Evolutionary conservation across 768 basidiomycete species (phyloP), one percentile per base, ranked within the genome.

Genomic region (Russula compacta): DNA sequence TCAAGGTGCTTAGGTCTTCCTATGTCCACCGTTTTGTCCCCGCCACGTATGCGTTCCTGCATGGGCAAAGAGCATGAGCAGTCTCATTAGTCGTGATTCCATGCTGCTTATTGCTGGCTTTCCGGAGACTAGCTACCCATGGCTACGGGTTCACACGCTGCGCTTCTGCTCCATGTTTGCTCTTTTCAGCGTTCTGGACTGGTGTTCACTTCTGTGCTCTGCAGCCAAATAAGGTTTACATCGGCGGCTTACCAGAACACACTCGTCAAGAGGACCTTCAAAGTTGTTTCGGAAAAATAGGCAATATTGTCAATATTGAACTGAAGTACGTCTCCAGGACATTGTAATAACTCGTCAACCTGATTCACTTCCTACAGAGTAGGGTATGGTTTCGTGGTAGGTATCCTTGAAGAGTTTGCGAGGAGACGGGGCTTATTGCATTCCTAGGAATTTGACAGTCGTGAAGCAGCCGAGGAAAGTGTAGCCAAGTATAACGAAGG

Each of bases 141-240:
- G 51, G 63, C 52, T 53, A 55, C 73, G 73, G 67, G 71, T 69
- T 70, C 70, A 61, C 36, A 60, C 73, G 73, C 77, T 77, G 73
- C 79, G 77, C 71, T 76, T 73, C 70, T 80, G 76, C 77, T 77
- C 78, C 70, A 47, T 19, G 19, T 59, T 60, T 56, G 4, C 65
- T 48, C 56, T 72, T 67, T 71, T 73, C 73, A 72, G 76, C 72
- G 79, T 76, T 80, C 75, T 76, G 73, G 72, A 72, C 79, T 69
- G 80, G 77, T 75, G 76, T 81, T 85, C 77, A 85, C 80, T 73
- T 49, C 51, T 83, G 76, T 82, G 79, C 80, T 78, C 77, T 79
- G 77, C 81, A 92, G 89, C 86, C 89, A 77, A 92, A 91, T 77
- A 94, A 94, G 77, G 86, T 94, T 73, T 94, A 94, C 73, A 84